Conservation (phyloP, 305 asterid species). For the Fraxinus nigra region DNA sequence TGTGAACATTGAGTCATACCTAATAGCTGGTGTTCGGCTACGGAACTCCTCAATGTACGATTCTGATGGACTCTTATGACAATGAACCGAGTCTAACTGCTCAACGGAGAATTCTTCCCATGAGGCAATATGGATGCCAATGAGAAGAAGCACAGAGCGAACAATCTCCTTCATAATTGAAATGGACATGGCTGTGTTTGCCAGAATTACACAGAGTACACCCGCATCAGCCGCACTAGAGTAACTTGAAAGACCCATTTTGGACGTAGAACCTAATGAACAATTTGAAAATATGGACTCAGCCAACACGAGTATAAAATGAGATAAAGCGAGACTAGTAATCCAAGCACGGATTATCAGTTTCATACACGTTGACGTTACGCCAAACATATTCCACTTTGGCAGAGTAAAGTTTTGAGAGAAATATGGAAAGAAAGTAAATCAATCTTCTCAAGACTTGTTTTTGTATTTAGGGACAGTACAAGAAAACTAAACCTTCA, state of each 20-base stretch:
- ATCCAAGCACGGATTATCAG: background rate
- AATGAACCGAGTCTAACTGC: conserved; percentile 40
- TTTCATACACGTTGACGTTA: too few species aligned
- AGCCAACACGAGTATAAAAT: conserved; percentile 17
- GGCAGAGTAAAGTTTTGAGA: background rate
- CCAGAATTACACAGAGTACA: conserved; percentile 73
- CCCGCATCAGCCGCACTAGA: conserved; percentile 86
- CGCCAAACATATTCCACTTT: background rate
- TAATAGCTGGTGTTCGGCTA: conserved; percentile 54
- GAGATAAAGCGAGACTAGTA: background rate
- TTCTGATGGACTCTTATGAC: conserved; percentile 51
- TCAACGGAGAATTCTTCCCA: conserved; percentile 71
- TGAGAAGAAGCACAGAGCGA: conserved; percentile 62
- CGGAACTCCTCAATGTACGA: conserved; percentile 81
- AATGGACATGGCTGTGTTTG: conserved; percentile 85
- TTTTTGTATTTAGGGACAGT: background rate
- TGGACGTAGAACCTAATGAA: conserved; percentile 30
- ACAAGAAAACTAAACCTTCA: background rate
- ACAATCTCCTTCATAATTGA: conserved; percentile 73
- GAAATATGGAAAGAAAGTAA: background rate
- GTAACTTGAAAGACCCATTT: conserved; percentile 83
- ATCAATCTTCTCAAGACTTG: background rate
- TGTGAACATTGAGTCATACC: conserved; percentile 49
- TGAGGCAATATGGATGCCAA: conserved; percentile 68
- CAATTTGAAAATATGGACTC: conserved; percentile 2